phyloP scores from a whole-genome alignment of 2,329 filamentous ascomycete genomes.

The Fusarium nodosum region DNA sequence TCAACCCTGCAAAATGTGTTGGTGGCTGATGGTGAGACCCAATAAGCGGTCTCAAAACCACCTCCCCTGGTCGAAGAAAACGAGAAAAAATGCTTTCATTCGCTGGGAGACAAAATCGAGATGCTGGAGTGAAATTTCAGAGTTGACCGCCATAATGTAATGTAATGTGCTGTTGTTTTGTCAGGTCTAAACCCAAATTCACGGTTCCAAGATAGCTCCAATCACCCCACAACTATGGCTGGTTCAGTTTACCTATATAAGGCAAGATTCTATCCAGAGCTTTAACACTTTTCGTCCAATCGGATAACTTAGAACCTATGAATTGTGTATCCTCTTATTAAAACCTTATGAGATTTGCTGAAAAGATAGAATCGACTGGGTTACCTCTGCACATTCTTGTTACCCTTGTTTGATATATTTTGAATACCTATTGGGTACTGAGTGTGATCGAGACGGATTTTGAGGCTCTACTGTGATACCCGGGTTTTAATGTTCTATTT shows the following conservation, averaged over 20 bases:
- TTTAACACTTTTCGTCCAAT: neutral
- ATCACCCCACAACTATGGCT: neutral
- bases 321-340: too few relatives aligned
- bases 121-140: neutral
- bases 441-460: neutral
- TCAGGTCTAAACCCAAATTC: neutral
- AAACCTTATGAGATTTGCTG: too few relatives aligned
- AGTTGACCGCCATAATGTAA: slow-evolving; percentile 10
- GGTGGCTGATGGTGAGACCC: neutral
- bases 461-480: neutral
- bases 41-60: slow-evolving; percentile 5
- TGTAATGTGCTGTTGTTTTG: neutral
- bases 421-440: fast-evolving
- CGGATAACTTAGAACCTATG: too few relatives aligned
- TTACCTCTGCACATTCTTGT: neutral
- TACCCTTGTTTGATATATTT: neutral
- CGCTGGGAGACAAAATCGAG: neutral
- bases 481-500: neutral
- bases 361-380: neutral
- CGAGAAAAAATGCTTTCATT: neutral
- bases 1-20: slow-evolving; percentile 6
- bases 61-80: neutral
- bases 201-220: neutral
- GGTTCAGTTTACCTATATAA: neutral
- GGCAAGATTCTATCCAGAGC: fast-evolving